A percentile compares a stretch with the other conserved stretches of the same genome.
Evolutionary conservation across 140 eudicot genomes (phyloP).

Genomic region (Ambrosia hybrid): DNA sequence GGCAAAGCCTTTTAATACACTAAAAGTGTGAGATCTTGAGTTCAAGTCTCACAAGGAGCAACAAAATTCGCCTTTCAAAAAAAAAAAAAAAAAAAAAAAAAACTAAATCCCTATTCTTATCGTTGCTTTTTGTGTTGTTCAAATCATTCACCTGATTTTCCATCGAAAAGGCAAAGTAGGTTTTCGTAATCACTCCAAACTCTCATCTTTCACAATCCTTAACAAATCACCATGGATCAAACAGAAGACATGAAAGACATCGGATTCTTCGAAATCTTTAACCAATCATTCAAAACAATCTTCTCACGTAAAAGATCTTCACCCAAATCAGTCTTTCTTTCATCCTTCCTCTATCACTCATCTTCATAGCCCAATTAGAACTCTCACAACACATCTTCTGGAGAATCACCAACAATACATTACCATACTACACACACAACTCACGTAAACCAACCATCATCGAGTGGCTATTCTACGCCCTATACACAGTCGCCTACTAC

Average conservation of each 20-base stretch:
- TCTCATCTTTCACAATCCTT: not conserved
- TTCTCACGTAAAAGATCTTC: slow-evolving; percentile 36
- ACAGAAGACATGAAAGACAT: slow-evolving; percentile 57
- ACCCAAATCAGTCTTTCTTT: slow-evolving; percentile 50
- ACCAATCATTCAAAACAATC: slow-evolving; percentile 40
- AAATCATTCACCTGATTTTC: no score
- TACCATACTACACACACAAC: not conserved
- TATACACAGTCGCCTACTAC: slow-evolving; percentile 43
- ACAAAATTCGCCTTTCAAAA: no score
- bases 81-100: no score
- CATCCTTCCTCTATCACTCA: slow-evolving; percentile 56
- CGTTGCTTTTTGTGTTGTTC: no score
- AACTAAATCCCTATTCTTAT: no score
- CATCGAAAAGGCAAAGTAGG: no score
- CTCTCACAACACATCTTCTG: slow-evolving; percentile 26
- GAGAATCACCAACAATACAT: slow-evolving; percentile 9
- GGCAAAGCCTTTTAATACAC: no score
- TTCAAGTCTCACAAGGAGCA: no score
- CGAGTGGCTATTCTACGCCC: slow-evolving; percentile 28
- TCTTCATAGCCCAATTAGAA: slow-evolving; percentile 41
- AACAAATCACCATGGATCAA: slow-evolving; percentile 44
- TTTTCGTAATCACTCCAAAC: no score
- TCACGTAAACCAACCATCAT: slow-evolving; percentile 13
- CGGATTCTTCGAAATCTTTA: slow-evolving; percentile 32
- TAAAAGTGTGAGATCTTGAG: no score